These are phyloP conservation scores for Melampsora americana DNA, from an alignment of 1,284 basidiomycete species.

Conservation along the genomic window DNA sequence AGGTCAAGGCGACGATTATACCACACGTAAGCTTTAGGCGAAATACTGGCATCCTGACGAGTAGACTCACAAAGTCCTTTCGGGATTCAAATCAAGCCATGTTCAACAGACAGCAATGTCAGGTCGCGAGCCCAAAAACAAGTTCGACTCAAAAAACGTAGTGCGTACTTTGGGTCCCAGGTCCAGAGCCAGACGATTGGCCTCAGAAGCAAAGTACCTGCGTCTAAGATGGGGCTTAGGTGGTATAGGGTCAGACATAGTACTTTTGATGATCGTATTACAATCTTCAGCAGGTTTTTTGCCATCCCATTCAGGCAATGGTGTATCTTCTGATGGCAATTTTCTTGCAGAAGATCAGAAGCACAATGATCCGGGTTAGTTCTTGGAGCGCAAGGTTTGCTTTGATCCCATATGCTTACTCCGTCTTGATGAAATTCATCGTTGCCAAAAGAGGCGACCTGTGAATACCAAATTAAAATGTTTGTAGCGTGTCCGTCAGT, in stretches of 20 bases:
- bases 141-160: background rate
- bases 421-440: conserved; percentile 37
- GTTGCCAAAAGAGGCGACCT: conserved; percentile 42
- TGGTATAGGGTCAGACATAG: conserved; percentile 1
- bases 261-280: conserved; percentile 5
- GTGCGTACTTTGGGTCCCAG: conserved; percentile 29
- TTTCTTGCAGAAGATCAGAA: conserved; percentile 17
- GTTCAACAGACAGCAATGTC: background rate
- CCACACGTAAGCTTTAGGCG: background rate
- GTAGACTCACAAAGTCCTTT: conserved; percentile 39
- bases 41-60: background rate
- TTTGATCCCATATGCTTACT: background rate
- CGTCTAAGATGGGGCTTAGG: conserved; percentile 27
- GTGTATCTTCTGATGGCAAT: conserved; percentile 28
- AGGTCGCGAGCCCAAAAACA: background rate
- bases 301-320: conserved; percentile 31
- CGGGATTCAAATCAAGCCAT: background rate
- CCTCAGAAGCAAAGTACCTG: conserved; percentile 17
- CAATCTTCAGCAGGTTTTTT: conserved; percentile 34
- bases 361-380: background rate
- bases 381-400: background rate
- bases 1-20: background rate
- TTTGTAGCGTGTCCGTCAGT: background rate
- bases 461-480: background rate
- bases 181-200: conserved; percentile 10